phyloP scores from a whole-genome alignment of 2,329 filamentous ascomycete species.

The Phyllosticta paracitricarpa region DNA sequence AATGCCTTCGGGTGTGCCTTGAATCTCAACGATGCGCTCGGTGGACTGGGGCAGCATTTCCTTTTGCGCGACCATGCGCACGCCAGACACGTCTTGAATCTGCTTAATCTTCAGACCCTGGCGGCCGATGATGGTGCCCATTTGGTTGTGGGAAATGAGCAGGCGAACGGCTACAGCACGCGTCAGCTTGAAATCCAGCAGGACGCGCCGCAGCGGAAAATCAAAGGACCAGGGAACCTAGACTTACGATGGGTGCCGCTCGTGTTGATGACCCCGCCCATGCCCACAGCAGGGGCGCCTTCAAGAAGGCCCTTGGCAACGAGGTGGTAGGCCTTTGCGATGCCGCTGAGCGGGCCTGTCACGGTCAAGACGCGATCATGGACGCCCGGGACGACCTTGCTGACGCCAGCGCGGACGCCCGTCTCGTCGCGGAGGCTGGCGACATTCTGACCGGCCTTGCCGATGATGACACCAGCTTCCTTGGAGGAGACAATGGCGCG shows the following conservation, averaged over 20 bases:
- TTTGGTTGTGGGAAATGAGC: slow-evolving; percentile 98
- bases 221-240: neutral
- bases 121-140: slow-evolving; percentile 97
- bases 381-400: slow-evolving; percentile 96
- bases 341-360: slow-evolving; percentile 77
- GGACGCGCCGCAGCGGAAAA: neutral
- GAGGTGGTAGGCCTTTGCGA: slow-evolving; percentile 85
- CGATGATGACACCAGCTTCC: slow-evolving; percentile 97
- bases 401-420: slow-evolving; percentile 93
- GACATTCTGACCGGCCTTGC: slow-evolving; percentile 97
- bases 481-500: slow-evolving; percentile 98
- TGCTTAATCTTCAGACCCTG: slow-evolving; percentile 98
- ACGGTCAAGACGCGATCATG: slow-evolving; percentile 96
- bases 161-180: slow-evolving; percentile 73
- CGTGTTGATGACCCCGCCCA: slow-evolving; percentile 79
- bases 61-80: slow-evolving; percentile 98
- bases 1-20: slow-evolving; percentile 88
- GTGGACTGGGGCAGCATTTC: slow-evolving; percentile 99
- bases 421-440: slow-evolving; percentile 95
- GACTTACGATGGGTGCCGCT: slow-evolving; percentile 90
- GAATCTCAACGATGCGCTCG: slow-evolving; percentile 93
- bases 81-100: slow-evolving; percentile 92
- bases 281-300: slow-evolving; percentile 87
- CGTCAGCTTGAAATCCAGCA: neutral
- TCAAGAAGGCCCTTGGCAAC: slow-evolving; percentile 87